Evolutionary conservation across 495 filamentous ascomycete species (phyloP), one percentile per base, ranked within the genome.

Genomic region (Parathielavia hyrcaniae): DNA sequence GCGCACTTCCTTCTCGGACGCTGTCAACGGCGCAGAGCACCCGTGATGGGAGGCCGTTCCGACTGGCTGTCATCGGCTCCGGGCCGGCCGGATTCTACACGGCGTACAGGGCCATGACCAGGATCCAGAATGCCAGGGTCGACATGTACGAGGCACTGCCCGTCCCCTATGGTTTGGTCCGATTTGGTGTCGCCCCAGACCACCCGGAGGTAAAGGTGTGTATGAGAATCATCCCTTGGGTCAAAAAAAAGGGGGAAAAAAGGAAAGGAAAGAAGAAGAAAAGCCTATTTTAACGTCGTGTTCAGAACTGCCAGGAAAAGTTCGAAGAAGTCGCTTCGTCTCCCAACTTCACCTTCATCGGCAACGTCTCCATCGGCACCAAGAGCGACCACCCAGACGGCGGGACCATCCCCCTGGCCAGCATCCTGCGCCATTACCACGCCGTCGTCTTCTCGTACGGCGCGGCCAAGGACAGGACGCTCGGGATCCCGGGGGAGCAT

Each of bases 91-190:
- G 93, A 5, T 98, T 97, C 73, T 98, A 97, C 67, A 88, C 95
- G 6, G 86, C 93, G 5, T 88, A 91, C 61, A 80, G 90, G 55
- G 79, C 92, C 55, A 83, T 97, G 73, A 78, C 81, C 23, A 90
- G 83, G 60, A 77, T 91, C 14, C 74, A 81, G 14, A 73, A 85
- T 70, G 83, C 87, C 9, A 75, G 85, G 43, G 83, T 98, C 4
- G 91, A 96, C 69, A 97, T 97, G 95, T 98, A 95, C 69, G 93
- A 98, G 72, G 83, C 87, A 22, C 73, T 97, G 10, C 95, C 93
- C 0, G 91, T 92, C 10, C 93, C 93, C 8, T 98, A 88, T 69
- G 93, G 93, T 2, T 78, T 98, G 50, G 90, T 92, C 16, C 78
- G 93, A 50, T 97, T 90, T 67, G 93, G 93, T 14, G 93, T 98